Base-by-base conservation (phyloP, 345 rosid genomes). In the Stellera chamaejasme region DNA sequence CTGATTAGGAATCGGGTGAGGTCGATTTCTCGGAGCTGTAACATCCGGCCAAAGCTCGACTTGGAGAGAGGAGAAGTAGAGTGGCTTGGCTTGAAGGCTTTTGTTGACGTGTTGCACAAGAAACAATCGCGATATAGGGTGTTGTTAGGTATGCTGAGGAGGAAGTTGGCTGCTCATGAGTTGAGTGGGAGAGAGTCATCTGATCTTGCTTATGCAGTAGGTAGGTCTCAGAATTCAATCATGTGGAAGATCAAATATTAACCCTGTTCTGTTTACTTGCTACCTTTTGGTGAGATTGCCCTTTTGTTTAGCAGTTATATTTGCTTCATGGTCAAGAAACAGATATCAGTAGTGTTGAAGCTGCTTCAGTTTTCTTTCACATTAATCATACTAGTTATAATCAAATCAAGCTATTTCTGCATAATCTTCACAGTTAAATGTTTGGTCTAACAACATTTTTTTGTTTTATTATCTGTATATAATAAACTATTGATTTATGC, bases 61-160 rank as follows among this genome's bases (percentile, higher is more conserved):
- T 54, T 83, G 65, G 43, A 53, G 27, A 73, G 65, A 45, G 71
- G 61, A 9, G 97, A 90, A 74, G 91, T 85, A 15, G 71, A 72
- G 61, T 90, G 95, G 96, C 91, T 90, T 27, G 96, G 94, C 15
- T 59, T 83, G 15, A 67, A 75, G 60, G 96, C 95, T 0, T 87
- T 59, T 59, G 65, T 85, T 19, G 65, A 78, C 66, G 89, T 76
- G 23, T 50, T 87, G 60, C 75, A 71, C 75, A 77, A 62, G 65
- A 87, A 90, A 64, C 84, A 87, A 66, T 66, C 86, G 1, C 61
- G 87, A 58, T 78, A 87, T 49, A 67, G 45, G 43, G 62, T 56
- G 54, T 67, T 91, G 69, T 69, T 91, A 13, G 54, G 28, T 25
- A 32, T 56, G 65, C 50, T 88, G 60, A 71, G 66, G 66, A 71